Base-by-base conservation (phyloP, 768 basidiomycete genomes). In the Leccinum boreale region DNA sequence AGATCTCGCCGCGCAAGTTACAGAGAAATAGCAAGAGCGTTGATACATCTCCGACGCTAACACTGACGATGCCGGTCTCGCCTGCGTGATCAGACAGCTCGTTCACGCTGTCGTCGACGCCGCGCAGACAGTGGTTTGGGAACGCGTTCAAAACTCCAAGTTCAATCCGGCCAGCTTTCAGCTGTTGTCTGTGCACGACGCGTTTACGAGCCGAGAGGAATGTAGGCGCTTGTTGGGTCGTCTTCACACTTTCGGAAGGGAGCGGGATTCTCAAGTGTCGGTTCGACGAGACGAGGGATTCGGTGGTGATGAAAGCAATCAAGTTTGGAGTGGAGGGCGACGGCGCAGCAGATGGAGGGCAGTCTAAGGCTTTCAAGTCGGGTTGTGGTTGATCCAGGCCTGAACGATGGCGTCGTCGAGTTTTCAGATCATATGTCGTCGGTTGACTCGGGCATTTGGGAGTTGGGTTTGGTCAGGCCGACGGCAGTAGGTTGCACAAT, bases 391-490 rank as follows among this genome's bases (percentile, higher is more conserved):
- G 52, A 78, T 90, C 14, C 87, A 91, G 62, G 94, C 28, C 28
- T 28, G 28, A 97, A 76, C 93, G 87, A 71, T 95, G 96, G 4
- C 94, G 15, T 77, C 85, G 47, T 90, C 91, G 26, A 86, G 82
- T 28, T 92, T 97, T 77, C 89, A 86, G 72, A 79, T 83, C 52
- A 77, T 93, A 28, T 90, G 83, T 69, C 82, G 78, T 58, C 78
- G 84, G 39, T 70, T 97, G 55, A 78, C 80, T 28, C 28, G 59
- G 75, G 79, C 31, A 80, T 84, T 21, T 97, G 93, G 94, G 82
- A 83, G 51, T 67, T 90, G 65, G 85, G 86, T 56, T 67, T 70
- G 23, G 67, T 75, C 33, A 62, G 62, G 29, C 47, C 62, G 55
- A 44, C 45, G 29, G 52, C 42, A 29, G 49, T 48, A 60, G 57